Evolutionary conservation across 768 basidiomycete genomes (phyloP).

Genomic region (Cyclocybe cylindracea): DNA sequence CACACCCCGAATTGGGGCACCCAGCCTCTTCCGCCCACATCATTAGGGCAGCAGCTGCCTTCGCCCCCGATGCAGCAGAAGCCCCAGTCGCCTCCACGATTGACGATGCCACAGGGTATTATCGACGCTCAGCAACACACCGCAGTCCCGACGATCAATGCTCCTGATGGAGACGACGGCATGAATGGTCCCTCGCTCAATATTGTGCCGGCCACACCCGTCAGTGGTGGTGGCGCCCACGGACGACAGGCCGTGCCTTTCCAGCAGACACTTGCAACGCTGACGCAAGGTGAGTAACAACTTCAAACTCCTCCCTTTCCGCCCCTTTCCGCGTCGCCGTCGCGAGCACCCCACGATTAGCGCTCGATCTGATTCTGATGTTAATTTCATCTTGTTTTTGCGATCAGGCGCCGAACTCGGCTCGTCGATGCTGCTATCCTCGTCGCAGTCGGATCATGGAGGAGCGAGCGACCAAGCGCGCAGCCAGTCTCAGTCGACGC

Average conservation of each 20-base stretch:
- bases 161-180: constrained; percentile 37
- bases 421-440: not conserved
- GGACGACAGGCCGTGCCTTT: constrained; percentile 47
- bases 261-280: constrained; percentile 47
- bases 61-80: constrained; percentile 36
- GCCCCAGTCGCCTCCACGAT: constrained; percentile 62
- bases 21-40: constrained; percentile 42
- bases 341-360: not conserved
- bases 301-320: too few species aligned
- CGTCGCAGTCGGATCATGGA: too few species aligned
- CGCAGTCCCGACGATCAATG: constrained; percentile 40
- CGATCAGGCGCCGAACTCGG: constrained; percentile 6
- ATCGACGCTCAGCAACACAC: constrained; percentile 8
- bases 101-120: constrained; percentile 46
- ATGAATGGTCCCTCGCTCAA: constrained; percentile 60
- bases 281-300: constrained; percentile 52
- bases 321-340: not conserved
- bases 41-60: constrained; percentile 8
- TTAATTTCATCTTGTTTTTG: not conserved
- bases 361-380: not conserved
- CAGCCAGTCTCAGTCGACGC: constrained; percentile 7
- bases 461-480: not conserved
- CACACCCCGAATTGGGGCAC: constrained; percentile 62
- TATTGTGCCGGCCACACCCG: constrained; percentile 82
- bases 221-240: constrained; percentile 59